Base-by-base conservation (phyloP, 2,329 filamentous ascomycete species). In the Botrytis cinerea region DNA sequence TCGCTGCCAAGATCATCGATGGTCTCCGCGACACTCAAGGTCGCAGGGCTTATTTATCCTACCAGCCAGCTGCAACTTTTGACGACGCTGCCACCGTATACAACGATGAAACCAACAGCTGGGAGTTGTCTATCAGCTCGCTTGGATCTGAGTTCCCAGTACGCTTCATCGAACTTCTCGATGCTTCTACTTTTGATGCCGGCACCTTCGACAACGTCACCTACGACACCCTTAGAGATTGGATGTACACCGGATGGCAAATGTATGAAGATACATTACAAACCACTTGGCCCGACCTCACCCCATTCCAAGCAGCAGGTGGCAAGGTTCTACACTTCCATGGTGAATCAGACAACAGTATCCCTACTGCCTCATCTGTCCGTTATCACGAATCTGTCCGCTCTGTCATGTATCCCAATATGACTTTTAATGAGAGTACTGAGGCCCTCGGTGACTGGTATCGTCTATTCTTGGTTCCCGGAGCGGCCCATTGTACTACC, bases 321-420 rank as follows among this genome's bases (percentile, higher is more conserved):
- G 87, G 86, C 67, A 90, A 89, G 80, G 80, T 90, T 5, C 80
- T 90, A 14, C 87, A 89, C 79, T 88, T 84, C 81, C 87, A 90
- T 80, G 87, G 87, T 71, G 87, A 89, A 79, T 85, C 84, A 1
- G 88, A 89, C 79, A 80, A 83, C 25, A 84, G 83, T 10, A 82
- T 90, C 75, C 87, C 87, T 1, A 79, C 87, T 1, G 86, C 83
- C 8, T 87, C 86, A 0, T 88, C 86, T 0, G 84, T 88, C 1
- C 86, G 84, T 77, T 90, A 89, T 82, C 85, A 84, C 80, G 83
- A 89, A 0, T 88, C 86, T 0, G 84, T 88, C 51, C 84, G 85
- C 57, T 77, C 77, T 6, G 81, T 84, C 79, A 87, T 88, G 85
- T 86, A 86, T 78, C 81, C 83, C 8, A 75, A 82, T 45, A 60